Evolutionary conservation across 1,284 basidiomycete species (phyloP).

Genomic region (Omphalotus olearius): DNA sequence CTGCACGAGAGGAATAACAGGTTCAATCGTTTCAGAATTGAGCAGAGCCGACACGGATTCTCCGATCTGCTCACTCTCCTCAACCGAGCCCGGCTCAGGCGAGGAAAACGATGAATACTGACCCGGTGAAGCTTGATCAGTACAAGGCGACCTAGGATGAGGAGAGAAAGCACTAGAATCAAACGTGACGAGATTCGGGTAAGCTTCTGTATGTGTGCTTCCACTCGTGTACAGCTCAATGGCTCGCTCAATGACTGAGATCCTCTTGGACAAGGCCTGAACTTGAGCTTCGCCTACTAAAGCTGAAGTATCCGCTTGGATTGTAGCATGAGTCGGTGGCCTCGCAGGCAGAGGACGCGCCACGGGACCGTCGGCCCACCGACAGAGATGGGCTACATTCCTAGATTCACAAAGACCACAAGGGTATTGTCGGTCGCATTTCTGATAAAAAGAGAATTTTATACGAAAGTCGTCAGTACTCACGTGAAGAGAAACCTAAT

Average conservation of each 20-base stretch:
- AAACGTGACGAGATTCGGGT: no score
- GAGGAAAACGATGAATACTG: constrained; percentile 20
- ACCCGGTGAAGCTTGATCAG: constrained; percentile 15
- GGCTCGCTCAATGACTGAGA: constrained; percentile 37
- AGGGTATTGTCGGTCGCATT: constrained; percentile 51
- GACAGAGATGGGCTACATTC: constrained; percentile 47
- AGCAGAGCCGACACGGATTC: background rate
- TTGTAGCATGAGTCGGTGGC: constrained; percentile 28
- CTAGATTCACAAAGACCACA: constrained; percentile 47
- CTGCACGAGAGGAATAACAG: constrained; percentile 16
- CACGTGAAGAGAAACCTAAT: no score
- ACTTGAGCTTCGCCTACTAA: constrained; percentile 28
- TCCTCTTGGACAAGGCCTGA: constrained; percentile 35
- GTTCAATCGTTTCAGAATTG: background rate
- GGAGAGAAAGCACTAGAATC: constrained; percentile 14
- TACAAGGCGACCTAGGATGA: constrained; percentile 3
- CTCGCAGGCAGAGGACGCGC: constrained; percentile 45
- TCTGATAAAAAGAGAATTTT: constrained; percentile 26
- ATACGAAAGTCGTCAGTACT: background rate
- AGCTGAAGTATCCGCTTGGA: constrained; percentile 12
- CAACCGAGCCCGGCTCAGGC: constrained; percentile 16
- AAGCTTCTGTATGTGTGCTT: no score
- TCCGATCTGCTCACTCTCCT: background rate
- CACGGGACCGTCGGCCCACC: constrained; percentile 47
- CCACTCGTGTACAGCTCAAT: constrained; percentile 23